phyloP scores from a whole-genome alignment of 169 alveolate genomes.

The Plasmodium coatneyi region DNA sequence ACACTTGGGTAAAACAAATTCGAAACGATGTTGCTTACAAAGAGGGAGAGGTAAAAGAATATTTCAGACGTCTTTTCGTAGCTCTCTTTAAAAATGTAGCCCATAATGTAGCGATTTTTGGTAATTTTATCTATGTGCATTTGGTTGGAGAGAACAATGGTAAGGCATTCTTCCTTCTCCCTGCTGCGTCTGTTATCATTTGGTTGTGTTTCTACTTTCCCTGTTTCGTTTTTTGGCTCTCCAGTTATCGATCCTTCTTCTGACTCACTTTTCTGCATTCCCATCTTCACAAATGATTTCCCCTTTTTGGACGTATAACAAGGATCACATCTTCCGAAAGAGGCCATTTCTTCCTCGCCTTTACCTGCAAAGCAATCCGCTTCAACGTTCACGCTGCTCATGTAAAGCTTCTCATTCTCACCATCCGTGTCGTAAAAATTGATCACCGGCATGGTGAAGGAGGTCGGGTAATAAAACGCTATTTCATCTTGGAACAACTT shows the following conservation, averaged over 20 bases:
- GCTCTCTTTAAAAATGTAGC: constrained; percentile 46
- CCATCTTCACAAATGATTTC: neutral
- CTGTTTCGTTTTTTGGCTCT: neutral
- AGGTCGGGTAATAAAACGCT: constrained; percentile 47
- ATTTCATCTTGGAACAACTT: constrained; percentile 58
- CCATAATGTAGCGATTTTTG: constrained; percentile 28
- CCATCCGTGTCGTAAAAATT: constrained; percentile 36
- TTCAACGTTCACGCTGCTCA: neutral
- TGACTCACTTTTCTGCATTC: neutral
- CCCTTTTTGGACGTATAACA: neutral
- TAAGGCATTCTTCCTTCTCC: neutral
- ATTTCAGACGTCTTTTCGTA: constrained; percentile 34
- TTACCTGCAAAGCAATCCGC: neutral
- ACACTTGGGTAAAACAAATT: constrained; percentile 59
- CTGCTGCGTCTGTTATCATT: neutral
- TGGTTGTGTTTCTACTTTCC: neutral
- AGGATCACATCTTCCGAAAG: neutral
- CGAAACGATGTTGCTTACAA: constrained; percentile 44
- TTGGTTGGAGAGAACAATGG: neutral
- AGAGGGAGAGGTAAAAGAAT: constrained; percentile 31
- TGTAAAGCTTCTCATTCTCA: constrained; percentile 15
- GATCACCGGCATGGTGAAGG: constrained; percentile 46
- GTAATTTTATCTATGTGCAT: constrained; percentile 27
- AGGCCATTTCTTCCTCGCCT: neutral
- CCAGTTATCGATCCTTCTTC: neutral